Base-by-base conservation (phyloP, 768 basidiomycete species). In the Amanita rubescens region DNA sequence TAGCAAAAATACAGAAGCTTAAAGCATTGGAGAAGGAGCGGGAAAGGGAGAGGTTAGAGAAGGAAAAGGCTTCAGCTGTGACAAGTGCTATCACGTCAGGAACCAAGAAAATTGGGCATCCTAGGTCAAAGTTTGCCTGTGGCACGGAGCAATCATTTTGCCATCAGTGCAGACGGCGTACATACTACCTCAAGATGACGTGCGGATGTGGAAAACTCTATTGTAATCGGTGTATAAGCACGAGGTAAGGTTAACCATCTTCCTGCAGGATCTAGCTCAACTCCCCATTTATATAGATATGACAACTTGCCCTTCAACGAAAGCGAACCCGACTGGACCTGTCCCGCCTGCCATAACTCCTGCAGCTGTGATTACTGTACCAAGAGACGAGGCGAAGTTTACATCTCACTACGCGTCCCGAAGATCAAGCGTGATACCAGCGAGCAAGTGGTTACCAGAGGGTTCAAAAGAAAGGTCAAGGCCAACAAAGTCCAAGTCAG, bases 361-460 rank as follows among this genome's bases (percentile, higher is more conserved):
- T 83, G 81, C 63, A 78, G 75, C 42, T 82, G 81, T 60, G 74
- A 76, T 10, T 0, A 5, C 0, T 81, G 80, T 58, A 67, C 73
- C 12, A 56, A 62, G 24, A 69, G 57, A 54, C 71, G 80, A 5
- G 78, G 79, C 5, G 80, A 78, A 48, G 57, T 61, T 10, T 80
- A 78, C 54, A 53, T 78, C 9, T 64, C 70, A 7, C 63, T 64
- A 58, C 57, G 64, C 41, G 15, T 35, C 22, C 12, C 42, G 7
- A 53, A 25, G 25, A 4, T 14, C 8, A 43, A 32, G 10, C 27
- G 33, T 14, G 32, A 5, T 25, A n/a, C 5, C 6, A 35, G 22
- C 37, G 14, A 47, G n/a, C n/a, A n/a, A 17, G 15, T 15, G 30
- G n/a, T 19, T 8, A 38, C 22, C 7, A 24, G 20, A 27, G 42